These are phyloP conservation scores for Schoenoplectus tabernaemontani DNA, from an alignment of 202 grass and related monocot species.

Conservation along the genomic window DNA sequence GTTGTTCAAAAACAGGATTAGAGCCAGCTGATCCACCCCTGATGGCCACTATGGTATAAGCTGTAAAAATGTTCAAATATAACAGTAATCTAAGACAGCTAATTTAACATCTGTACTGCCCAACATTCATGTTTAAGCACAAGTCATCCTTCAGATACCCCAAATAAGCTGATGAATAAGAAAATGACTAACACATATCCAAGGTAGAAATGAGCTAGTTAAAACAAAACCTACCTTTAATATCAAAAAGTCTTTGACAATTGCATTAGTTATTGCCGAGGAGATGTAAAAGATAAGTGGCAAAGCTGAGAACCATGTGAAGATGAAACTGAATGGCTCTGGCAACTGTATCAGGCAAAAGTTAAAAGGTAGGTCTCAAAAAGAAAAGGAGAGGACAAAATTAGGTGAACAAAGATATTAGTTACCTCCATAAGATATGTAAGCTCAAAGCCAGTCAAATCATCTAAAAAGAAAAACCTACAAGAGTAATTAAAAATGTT, in stretches of 20 bases:
- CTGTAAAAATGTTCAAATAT: too few species aligned
- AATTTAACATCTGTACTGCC: background rate
- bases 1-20: background rate
- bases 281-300: conserved; percentile 81
- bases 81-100: background rate
- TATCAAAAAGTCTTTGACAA: conserved; percentile 87
- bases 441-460: conserved; percentile 89
- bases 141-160: background rate
- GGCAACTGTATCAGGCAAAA: conserved; percentile 49
- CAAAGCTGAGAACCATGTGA: conserved; percentile 88
- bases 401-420: background rate
- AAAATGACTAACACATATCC: background rate
- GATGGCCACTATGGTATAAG: too few species aligned
- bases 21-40: too few species aligned
- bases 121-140: background rate
- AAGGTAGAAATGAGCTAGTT: conserved; percentile 12
- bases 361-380: background rate
- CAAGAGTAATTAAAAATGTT: background rate
- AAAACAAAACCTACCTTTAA: conserved; percentile 53
- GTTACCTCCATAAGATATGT: conserved; percentile 84
- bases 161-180: background rate
- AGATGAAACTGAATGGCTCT: conserved; percentile 94
- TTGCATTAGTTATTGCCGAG: conserved; percentile 56
- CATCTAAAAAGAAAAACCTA: conserved; percentile 94
- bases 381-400: background rate